These are phyloP conservation scores for Rosa multiflora DNA, from an alignment of 306 rosid genomes.

Conservation along the genomic window DNA sequence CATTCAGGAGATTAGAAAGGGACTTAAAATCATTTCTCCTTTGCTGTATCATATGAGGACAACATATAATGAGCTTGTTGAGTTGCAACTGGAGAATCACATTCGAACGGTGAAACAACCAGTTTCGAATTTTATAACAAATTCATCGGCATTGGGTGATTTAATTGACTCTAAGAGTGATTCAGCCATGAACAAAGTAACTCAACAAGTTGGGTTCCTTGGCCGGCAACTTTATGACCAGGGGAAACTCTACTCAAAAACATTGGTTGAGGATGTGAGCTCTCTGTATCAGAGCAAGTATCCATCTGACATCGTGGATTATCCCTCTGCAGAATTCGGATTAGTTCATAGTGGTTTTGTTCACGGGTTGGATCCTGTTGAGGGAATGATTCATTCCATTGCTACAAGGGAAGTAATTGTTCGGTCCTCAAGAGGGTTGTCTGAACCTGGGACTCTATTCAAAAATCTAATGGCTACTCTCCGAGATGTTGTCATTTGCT, in stretches of 20 bases:
- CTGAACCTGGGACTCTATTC: constrained; percentile 93
- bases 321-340: constrained; percentile 85
- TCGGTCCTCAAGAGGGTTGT: constrained; percentile 88
- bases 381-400: constrained; percentile 88
- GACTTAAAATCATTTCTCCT: constrained; percentile 49
- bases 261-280: constrained; percentile 77
- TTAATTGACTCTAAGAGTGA: constrained; percentile 77
- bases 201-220: constrained; percentile 87
- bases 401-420: constrained; percentile 79
- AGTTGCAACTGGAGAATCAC: constrained; percentile 65
- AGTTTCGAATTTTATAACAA: constrained; percentile 48
- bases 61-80: constrained; percentile 64
- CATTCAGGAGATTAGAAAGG: constrained; percentile 36
- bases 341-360: constrained; percentile 68
- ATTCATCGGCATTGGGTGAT: constrained; percentile 65
- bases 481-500: constrained; percentile 84
- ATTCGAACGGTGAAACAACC: constrained; percentile 51
- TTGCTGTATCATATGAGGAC: constrained; percentile 64
- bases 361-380: constrained; percentile 87
- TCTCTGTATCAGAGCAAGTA: constrained; percentile 52
- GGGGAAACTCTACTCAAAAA: constrained; percentile 80
- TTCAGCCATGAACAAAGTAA: constrained; percentile 66
- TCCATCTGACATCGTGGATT: constrained; percentile 48
- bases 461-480: constrained; percentile 96
- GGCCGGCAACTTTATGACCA: constrained; percentile 78